Evolutionary conservation across 163 green algal genomes (phyloP).

Genomic region (Smithsoniella earleae): DNA sequence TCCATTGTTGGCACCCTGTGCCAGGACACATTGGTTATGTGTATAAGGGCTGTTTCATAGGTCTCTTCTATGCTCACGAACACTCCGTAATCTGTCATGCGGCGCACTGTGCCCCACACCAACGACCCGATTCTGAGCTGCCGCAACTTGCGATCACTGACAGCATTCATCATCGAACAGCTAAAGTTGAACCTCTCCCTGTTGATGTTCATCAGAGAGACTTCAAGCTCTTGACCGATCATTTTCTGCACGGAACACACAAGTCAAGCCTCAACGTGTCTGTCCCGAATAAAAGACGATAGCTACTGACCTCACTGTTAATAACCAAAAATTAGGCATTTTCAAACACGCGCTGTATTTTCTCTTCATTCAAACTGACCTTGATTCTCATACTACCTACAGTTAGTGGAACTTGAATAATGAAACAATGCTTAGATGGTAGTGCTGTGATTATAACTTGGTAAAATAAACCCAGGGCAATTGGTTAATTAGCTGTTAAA

Average conservation of each 20-base stretch:
- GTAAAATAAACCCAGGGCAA: too few relatives aligned
- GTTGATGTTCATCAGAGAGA: conserved; percentile 43
- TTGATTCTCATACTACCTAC: too few relatives aligned
- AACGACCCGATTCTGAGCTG: conserved; percentile 39
- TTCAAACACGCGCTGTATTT: too few relatives aligned
- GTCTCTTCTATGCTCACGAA: conserved; percentile 53
- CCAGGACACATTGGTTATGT: conserved; percentile 53
- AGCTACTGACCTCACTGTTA: not conserved
- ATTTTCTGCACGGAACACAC: too few relatives aligned
- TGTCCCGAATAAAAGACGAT: too few relatives aligned
- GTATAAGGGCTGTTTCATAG: conserved; percentile 43
- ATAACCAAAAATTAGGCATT: not conserved
- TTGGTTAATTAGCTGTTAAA: too few relatives aligned
- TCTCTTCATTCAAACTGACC: too few relatives aligned
- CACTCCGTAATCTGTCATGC: conserved; percentile 46
- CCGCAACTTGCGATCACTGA: not conserved
- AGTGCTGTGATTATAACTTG: too few relatives aligned
- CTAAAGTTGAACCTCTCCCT: conserved; percentile 37
- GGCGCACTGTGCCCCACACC: conserved; percentile 43
- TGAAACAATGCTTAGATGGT: too few relatives aligned
- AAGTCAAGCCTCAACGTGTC: too few relatives aligned
- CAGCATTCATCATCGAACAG: conserved; percentile 31
- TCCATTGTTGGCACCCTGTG: conserved; percentile 33
- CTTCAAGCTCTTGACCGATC: conserved; percentile 33
- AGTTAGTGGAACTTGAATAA: too few relatives aligned